Base-by-base conservation (phyloP, 1,284 basidiomycete genomes). In the Rhodotorula sp. region DNA sequence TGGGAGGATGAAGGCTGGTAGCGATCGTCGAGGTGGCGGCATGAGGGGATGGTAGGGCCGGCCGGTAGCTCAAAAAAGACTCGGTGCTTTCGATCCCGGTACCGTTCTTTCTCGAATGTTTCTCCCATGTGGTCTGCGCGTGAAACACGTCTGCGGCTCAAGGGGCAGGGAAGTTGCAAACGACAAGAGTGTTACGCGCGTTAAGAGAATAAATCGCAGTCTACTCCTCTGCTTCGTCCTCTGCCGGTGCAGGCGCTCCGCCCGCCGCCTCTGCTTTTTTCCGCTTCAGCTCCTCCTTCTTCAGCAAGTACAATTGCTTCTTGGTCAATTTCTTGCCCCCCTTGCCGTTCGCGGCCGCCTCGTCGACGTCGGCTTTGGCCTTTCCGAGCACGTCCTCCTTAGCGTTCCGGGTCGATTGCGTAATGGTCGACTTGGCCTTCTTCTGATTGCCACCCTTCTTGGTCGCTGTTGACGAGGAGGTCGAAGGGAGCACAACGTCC, bases 1-100 rank as follows among this genome's bases (percentile, higher is more conserved):
- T 23, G 74, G 74, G 7, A n/a, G 58, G 60, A 75, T 75, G 74
- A 75, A 71, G 65, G 74, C 69, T 1, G 71, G 66, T 0, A 57
- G 62, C 3, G 59, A 54, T 51, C 14, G 51, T 48, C 57, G 59
- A 20, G 3, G 65, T 48, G 68, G 71, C 4, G 74, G 74, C 3
- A 73, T 75, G 74, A 58, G 74, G 46, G 74, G 74, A 0, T 75
- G 74, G 71, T 75, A 65, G 21, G 0, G 6, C n/a, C 8, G 6
- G n/a, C 12, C 20, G 57, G 29, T 6, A 23, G 34, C 34, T 34
- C 34, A 8, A 34, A 5, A 5, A 34, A 43, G 39, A 39, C 34
- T 21, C 21, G 48, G 18, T 49, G 29, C 48, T 49, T 49, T 49
- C 48, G 48, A 16, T 18, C 48, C 3, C 4, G 52, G 52, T 54